Conservation (phyloP, 331 rosid species). For the Rhamnella rubrinervis region DNA sequence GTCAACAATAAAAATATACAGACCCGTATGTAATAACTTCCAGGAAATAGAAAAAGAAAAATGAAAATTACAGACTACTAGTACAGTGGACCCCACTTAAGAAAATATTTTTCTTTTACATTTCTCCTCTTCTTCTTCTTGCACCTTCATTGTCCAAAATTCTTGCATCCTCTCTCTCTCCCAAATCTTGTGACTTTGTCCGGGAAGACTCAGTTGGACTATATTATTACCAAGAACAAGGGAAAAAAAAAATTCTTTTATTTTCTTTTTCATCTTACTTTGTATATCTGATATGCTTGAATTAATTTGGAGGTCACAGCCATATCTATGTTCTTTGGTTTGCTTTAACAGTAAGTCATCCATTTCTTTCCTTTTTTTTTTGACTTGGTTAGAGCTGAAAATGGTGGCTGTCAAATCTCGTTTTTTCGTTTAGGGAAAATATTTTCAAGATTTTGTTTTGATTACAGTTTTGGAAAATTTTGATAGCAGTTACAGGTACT, state of each 20-base stretch:
- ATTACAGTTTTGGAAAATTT: slow-evolving; percentile 8
- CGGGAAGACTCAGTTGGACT: slow-evolving; percentile 27
- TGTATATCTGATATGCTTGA: slow-evolving; percentile 20
- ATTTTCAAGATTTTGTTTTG: slow-evolving; percentile 21
- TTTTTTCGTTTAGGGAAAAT: slow-evolving; percentile 8
- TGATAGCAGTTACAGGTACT: slow-evolving; percentile 20
- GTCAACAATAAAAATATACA: too few relatives aligned
- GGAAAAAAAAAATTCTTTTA: slow-evolving; percentile 14
- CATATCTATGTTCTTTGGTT: slow-evolving; percentile 39
- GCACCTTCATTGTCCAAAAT: slow-evolving; percentile 27
- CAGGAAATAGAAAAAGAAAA: not conserved
- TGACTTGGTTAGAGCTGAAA: slow-evolving; percentile 32
- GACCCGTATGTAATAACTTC: too few relatives aligned
- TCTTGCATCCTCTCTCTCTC: slow-evolving; percentile 24
- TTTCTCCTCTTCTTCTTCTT: not conserved
- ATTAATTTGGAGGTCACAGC: slow-evolving; percentile 42
- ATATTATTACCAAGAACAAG: slow-evolving; percentile 9
- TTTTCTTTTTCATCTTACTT: slow-evolving; percentile 7
- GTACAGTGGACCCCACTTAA: slow-evolving; percentile 13
- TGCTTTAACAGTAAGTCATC: slow-evolving; percentile 63
- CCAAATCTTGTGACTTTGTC: slow-evolving; percentile 29
- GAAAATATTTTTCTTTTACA: not conserved
- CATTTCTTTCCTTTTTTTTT: slow-evolving; percentile 2
- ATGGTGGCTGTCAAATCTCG: slow-evolving; percentile 31
- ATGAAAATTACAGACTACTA: not conserved